Evolutionary conservation across 2,329 filamentous ascomycete species (phyloP).

Genomic region (Apiospora rasikravindrae): DNA sequence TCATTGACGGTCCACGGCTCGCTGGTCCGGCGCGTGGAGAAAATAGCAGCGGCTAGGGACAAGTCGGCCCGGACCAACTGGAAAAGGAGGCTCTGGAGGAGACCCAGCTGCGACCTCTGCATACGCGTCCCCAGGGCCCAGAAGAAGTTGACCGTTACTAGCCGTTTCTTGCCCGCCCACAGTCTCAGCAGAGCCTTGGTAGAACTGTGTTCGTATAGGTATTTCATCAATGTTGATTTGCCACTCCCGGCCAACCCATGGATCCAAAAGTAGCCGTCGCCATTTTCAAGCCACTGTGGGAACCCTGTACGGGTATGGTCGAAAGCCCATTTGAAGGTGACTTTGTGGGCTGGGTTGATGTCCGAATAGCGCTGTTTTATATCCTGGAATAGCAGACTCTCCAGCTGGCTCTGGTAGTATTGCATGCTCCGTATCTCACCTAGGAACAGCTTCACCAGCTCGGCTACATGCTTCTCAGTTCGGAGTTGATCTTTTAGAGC

Average conservation of each 20-base stretch:
- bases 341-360: neutral
- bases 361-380: neutral
- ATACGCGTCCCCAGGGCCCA: neutral
- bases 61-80: neutral
- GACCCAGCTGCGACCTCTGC: neutral
- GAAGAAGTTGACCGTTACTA: neutral
- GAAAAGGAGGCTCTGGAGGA: neutral
- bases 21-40: neutral
- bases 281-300: neutral
- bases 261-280: neutral
- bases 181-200: neutral
- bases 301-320: neutral
- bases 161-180: neutral
- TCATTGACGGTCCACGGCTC: neutral
- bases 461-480: neutral
- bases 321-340: neutral
- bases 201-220: neutral
- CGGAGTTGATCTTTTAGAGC: neutral
- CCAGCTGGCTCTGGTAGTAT: neutral
- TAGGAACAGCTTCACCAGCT: neutral
- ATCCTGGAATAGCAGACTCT: neutral
- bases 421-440: neutral
- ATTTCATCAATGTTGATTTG: neutral
- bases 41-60: neutral
- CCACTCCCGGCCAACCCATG: neutral